A percentile compares a stretch with the other conserved stretches of the same genome.
phyloP scores from a whole-genome alignment of 352 stramenopile genomes.

The Phytophthora tentaculata region DNA sequence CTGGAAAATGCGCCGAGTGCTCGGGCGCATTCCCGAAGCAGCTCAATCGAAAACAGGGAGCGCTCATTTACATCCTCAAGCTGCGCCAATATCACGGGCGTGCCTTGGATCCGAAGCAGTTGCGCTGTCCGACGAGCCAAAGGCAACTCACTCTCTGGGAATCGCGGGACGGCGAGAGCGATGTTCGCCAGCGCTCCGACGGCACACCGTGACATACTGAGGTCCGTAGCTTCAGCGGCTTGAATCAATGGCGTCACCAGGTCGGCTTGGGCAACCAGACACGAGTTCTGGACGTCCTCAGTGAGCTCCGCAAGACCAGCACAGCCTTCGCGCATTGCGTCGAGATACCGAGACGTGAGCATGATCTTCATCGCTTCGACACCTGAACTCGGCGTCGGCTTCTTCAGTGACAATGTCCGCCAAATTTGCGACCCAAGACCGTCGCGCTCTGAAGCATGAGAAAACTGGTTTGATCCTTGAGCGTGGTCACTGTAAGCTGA shows the following conservation, averaged over 20 bases:
- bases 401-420: slow-evolving; percentile 55
- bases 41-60: slow-evolving; percentile 69
- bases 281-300: slow-evolving; percentile 64
- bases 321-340: slow-evolving; percentile 81
- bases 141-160: slow-evolving; percentile 48
- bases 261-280: slow-evolving; percentile 57
- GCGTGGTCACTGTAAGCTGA: background rate
- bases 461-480: slow-evolving; percentile 10
- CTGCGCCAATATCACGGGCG: slow-evolving; percentile 47
- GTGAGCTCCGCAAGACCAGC: slow-evolving; percentile 75
- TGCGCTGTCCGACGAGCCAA: slow-evolving; percentile 39
- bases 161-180: slow-evolving; percentile 55
- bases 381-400: slow-evolving; percentile 62
- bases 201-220: slow-evolving; percentile 73
- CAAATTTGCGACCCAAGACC: slow-evolving; percentile 66
- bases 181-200: slow-evolving; percentile 77
- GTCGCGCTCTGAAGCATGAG: slow-evolving; percentile 37
- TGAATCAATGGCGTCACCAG: slow-evolving; percentile 62
- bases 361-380: slow-evolving; percentile 89
- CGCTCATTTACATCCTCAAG: slow-evolving; percentile 54
- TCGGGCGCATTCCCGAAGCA: slow-evolving; percentile 76
- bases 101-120: slow-evolving; percentile 56
- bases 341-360: slow-evolving; percentile 73
- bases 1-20: slow-evolving; percentile 59
- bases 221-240: slow-evolving; percentile 53